Conservation (phyloP, 2,329 filamentous ascomycete genomes). For the Fusarium secorum region DNA sequence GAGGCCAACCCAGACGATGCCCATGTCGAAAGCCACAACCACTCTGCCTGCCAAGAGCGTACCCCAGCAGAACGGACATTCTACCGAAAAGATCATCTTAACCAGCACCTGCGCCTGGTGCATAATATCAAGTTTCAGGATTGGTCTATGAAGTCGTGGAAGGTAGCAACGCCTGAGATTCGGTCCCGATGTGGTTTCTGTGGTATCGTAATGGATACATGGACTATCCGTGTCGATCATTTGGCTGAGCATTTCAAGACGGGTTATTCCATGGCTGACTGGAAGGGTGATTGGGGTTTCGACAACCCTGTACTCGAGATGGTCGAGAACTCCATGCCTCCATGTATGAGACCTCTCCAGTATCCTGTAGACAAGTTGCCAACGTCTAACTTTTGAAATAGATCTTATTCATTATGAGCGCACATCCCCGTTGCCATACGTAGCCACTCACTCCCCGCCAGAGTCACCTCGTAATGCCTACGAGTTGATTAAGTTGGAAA, state of each 20-base stretch:
- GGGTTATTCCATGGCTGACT: constrained; percentile 71
- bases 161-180: constrained; percentile 66
- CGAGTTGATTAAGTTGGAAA: constrained; percentile 66
- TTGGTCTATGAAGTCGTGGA: constrained; percentile 73
- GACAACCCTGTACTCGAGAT: constrained; percentile 67
- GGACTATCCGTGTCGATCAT: constrained; percentile 68
- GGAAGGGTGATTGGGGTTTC: constrained; percentile 76
- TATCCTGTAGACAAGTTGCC: constrained; percentile 49
- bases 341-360: constrained; percentile 60
- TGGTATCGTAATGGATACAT: constrained; percentile 67
- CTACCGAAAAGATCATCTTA: constrained; percentile 72
- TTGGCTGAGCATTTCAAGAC: constrained; percentile 73
- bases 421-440: constrained; percentile 63
- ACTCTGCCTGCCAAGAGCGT: constrained; percentile 72
- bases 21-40: constrained; percentile 67
- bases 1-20: constrained; percentile 61
- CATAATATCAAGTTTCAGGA: constrained; percentile 67
- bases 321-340: constrained; percentile 72
- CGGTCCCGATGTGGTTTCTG: constrained; percentile 73
- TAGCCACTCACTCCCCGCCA: constrained; percentile 54
- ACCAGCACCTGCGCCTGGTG: constrained; percentile 69
- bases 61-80: constrained; percentile 68
- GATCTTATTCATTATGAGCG: constrained; percentile 71
- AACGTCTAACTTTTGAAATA: constrained; percentile 55
- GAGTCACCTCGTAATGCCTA: constrained; percentile 65